phyloP scores from a whole-genome alignment of 495 filamentous ascomycete species.

The Penicillium crystallinum region DNA sequence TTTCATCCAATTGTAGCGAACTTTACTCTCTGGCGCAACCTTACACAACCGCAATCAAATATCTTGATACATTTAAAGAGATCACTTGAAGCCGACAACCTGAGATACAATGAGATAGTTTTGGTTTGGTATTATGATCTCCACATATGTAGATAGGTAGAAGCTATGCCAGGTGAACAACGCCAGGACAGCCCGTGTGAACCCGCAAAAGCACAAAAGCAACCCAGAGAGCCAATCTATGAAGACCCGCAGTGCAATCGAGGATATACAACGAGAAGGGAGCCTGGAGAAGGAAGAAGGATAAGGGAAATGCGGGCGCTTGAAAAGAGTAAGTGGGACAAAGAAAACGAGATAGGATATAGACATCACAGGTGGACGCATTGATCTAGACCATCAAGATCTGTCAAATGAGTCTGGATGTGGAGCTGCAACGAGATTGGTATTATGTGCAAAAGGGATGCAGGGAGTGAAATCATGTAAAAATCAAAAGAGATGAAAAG shows the following conservation, averaged over 20 bases:
- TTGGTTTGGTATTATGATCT: not conserved
- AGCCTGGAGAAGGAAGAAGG: not conserved
- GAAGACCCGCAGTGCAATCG: not conserved
- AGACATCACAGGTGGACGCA: conserved; percentile 10
- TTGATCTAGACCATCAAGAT: conserved; percentile 15
- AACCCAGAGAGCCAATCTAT: not conserved
- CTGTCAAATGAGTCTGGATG: conserved; percentile 6
- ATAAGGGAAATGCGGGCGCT: conserved; percentile 11
- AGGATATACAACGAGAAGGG: not conserved
- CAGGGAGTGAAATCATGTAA: conserved; percentile 8
- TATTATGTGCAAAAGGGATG: conserved; percentile 26
- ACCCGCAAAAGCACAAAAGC: not conserved
- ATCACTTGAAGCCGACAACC: no score
- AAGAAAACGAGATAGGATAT: conserved; percentile 12
- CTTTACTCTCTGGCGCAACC: no score
- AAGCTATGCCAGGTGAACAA: not conserved
- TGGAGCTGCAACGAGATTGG: conserved; percentile 8
- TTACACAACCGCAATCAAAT: not conserved
- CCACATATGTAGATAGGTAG: not conserved
- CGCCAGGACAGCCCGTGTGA: not conserved
- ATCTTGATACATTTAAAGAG: not conserved
- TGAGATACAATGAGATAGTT: not conserved
- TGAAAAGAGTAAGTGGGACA: not conserved
- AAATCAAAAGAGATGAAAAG: conserved; percentile 12
- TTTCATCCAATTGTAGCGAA: no score